Evolutionary conservation across 495 filamentous ascomycete genomes (phyloP).

Genomic region (Venustampulla echinocandica): DNA sequence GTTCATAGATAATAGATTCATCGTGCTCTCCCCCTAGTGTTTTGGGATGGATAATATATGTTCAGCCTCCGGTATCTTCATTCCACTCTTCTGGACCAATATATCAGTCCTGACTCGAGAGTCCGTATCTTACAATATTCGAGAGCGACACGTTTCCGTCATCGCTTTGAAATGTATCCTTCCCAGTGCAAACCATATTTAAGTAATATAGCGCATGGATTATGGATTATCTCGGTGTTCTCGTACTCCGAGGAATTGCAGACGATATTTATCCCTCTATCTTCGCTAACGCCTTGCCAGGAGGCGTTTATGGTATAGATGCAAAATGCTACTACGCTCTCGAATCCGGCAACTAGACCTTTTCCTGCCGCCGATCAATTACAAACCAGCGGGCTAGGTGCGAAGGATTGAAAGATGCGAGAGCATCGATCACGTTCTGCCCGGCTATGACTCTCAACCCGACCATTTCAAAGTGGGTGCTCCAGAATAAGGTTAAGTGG

Average conservation of each 20-base stretch:
- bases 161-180: conserved; percentile 16
- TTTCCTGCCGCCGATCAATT: conserved; percentile 44
- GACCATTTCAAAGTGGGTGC: conserved; percentile 36
- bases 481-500: conserved; percentile 50
- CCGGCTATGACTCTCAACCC: conserved; percentile 47
- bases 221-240: conserved; percentile 44
- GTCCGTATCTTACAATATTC: conserved; percentile 1
- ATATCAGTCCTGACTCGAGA: background rate
- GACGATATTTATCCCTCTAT: conserved; percentile 44
- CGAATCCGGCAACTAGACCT: conserved; percentile 52
- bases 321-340: conserved; percentile 56
- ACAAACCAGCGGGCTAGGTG: conserved; percentile 58
- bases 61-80: background rate
- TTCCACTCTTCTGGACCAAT: background rate
- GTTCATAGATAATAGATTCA: conserved; percentile 50
- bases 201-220: conserved; percentile 50
- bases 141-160: background rate
- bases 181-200: conserved; percentile 40
- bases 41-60: conserved; percentile 27
- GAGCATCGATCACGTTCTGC: conserved; percentile 47
- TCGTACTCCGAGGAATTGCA: conserved; percentile 50
- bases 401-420: conserved; percentile 42
- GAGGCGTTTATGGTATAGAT: conserved; percentile 74
- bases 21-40: conserved; percentile 37
- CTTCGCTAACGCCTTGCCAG: too few species aligned